Percentiles rank a stretch among this genome's conserved stretches.
These are phyloP conservation scores for Cotoneaster glaucophyllus DNA, from an alignment of 306 rosid species.

Conservation along the genomic window DNA sequence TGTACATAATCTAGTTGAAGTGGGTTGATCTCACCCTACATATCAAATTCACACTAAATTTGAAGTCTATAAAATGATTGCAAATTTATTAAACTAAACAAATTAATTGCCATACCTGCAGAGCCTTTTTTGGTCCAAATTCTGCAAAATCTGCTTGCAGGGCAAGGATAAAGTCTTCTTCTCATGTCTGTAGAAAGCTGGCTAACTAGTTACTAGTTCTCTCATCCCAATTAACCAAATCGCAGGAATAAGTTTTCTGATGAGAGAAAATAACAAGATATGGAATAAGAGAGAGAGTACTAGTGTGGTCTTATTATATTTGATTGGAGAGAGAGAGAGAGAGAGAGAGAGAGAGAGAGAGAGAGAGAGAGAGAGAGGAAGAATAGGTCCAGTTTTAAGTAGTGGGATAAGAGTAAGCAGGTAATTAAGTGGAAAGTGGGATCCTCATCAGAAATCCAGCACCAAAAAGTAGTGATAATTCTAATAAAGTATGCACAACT, in stretches of 20 bases:
- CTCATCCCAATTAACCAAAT: not conserved
- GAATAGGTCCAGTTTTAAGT: not conserved
- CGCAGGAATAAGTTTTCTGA: not conserved
- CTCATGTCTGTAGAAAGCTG: not conserved
- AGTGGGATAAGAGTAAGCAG: not conserved
- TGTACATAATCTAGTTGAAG: not conserved
- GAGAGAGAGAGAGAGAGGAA: not conserved
- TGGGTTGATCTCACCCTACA: not conserved
- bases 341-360: not conserved
- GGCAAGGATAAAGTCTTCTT: not conserved
- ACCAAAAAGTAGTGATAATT: not conserved
- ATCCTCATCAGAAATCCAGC: slow-evolving; percentile 4
- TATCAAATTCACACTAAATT: not conserved
- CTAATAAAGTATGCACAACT: not conserved
- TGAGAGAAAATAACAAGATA: not conserved
- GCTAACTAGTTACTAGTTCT: not conserved
- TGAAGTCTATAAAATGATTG: not conserved
- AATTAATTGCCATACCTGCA: not conserved
- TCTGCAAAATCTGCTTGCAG: not conserved
- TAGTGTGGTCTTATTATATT: not conserved
- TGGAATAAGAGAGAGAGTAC: not conserved
- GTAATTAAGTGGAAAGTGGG: slow-evolving; percentile 6
- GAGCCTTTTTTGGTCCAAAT: not conserved
- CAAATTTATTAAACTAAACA: not conserved
- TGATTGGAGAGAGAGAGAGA: not conserved